phyloP scores from a whole-genome alignment of 805 yeast genomes.

The Wickerhamomyces bisporus region DNA sequence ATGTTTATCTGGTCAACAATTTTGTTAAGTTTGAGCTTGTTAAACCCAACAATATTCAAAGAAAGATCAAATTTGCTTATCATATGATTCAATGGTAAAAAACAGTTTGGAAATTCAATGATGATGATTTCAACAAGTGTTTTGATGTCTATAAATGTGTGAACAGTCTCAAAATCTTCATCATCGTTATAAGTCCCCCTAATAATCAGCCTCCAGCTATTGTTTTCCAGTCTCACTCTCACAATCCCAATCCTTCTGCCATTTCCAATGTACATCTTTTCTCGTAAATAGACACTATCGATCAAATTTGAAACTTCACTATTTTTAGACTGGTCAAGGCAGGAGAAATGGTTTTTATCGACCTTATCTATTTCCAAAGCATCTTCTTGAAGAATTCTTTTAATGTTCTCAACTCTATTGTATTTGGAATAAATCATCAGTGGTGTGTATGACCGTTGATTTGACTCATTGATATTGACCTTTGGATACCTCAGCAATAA shows the following conservation, averaged over 20 bases:
- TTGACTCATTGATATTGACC: constrained; percentile 55
- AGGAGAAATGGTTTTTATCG: constrained; percentile 27
- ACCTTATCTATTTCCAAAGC: constrained; percentile 40
- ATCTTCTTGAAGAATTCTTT: constrained; percentile 41
- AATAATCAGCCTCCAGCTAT: constrained; percentile 24
- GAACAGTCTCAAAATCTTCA: constrained; percentile 17
- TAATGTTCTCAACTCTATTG: constrained; percentile 57
- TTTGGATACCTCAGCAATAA: constrained; percentile 32
- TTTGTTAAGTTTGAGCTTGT: constrained; percentile 43
- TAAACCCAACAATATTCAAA: constrained; percentile 24
- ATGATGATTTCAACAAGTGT: constrained; percentile 31
- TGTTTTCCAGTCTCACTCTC: constrained; percentile 29
- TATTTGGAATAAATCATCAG: constrained; percentile 66
- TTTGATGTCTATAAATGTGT: constrained; percentile 27
- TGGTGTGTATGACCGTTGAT: constrained; percentile 59
- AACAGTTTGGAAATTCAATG: constrained; percentile 31
- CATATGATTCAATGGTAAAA: constrained; percentile 25
- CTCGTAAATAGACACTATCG: constrained; percentile 24
- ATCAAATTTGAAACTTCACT: constrained; percentile 29
- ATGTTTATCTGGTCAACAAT: constrained; percentile 44
- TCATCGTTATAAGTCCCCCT: constrained; percentile 17
- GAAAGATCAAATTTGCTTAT: constrained; percentile 16
- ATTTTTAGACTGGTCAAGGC: constrained; percentile 43
- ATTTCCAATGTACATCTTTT: constrained; percentile 16
- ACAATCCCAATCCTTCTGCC: constrained; percentile 28